Conservation (phyloP, 352 stramenopile genomes). For the Globisporangium uncinulatum region DNA sequence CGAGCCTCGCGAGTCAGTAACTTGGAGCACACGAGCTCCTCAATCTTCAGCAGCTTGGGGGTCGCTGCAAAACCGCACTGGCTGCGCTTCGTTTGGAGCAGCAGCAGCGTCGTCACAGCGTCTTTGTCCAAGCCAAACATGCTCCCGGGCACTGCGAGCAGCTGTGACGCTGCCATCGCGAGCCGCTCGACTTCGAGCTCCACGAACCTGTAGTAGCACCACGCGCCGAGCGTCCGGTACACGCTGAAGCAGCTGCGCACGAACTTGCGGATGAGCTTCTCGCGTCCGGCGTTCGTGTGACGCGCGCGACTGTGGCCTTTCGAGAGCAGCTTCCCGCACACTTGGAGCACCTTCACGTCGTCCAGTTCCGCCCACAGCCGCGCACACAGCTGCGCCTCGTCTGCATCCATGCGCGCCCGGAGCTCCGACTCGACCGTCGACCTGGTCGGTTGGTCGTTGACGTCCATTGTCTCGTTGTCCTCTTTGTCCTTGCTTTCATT, state of each 20-base stretch:
- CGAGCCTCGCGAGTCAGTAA: constrained; percentile 23
- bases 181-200: constrained; percentile 69
- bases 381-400: constrained; percentile 23
- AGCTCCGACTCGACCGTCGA: neutral
- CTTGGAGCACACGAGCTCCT: constrained; percentile 37
- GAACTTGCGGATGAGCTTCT: constrained; percentile 57
- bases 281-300: constrained; percentile 25
- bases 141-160: constrained; percentile 44
- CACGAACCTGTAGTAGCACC: constrained; percentile 71
- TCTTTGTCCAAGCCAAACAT: constrained; percentile 54
- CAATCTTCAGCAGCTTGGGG: constrained; percentile 48
- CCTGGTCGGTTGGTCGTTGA: neutral
- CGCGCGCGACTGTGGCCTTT: constrained; percentile 43
- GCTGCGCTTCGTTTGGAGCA: constrained; percentile 31
- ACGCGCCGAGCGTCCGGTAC: constrained; percentile 58
- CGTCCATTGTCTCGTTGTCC: neutral
- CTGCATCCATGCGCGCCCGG: constrained; percentile 1
- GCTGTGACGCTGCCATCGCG: constrained; percentile 41
- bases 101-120: constrained; percentile 43
- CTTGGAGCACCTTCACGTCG: constrained; percentile 40
- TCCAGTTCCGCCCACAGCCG: constrained; percentile 36
- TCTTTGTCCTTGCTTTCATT: neutral
- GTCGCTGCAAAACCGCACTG: constrained; percentile 46
- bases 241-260: constrained; percentile 43
- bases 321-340: constrained; percentile 42